phyloP scores from a whole-genome alignment of 2,329 filamentous ascomycete species.

The Aspergillus alliaceus region DNA sequence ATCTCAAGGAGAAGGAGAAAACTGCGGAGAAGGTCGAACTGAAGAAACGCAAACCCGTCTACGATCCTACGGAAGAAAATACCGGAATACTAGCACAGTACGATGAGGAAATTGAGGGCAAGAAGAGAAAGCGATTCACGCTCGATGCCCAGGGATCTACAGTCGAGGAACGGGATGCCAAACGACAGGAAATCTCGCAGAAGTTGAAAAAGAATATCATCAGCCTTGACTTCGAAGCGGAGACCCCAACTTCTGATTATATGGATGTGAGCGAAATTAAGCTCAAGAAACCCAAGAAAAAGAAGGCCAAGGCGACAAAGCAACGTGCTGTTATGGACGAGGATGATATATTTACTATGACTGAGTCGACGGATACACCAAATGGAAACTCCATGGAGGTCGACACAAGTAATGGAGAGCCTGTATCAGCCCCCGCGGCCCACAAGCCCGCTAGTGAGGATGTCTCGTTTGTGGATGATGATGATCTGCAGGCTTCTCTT shows the following conservation, averaged over 20 bases:
- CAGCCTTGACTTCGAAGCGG: constrained; percentile 68
- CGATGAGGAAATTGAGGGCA: constrained; percentile 90
- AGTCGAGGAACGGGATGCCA: constrained; percentile 62
- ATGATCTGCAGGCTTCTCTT: constrained; percentile 84
- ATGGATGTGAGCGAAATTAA: constrained; percentile 83
- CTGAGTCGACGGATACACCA: constrained; percentile 31
- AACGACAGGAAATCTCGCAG: constrained; percentile 54
- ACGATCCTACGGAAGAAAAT: constrained; percentile 76
- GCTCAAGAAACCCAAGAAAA: constrained; percentile 88
- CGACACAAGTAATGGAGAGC: constrained; percentile 56
- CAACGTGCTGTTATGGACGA: constrained; percentile 64
- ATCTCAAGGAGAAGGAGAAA: constrained; percentile 44
- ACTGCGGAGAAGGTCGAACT: constrained; percentile 69
- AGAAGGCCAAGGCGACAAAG: constrained; percentile 73
- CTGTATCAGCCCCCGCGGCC: constrained; percentile 35
- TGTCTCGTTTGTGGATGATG: constrained; percentile 79
- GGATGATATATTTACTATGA: constrained; percentile 53
- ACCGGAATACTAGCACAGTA: constrained; percentile 81
- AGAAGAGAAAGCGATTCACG: constrained; percentile 85
- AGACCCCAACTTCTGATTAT: constrained; percentile 79
- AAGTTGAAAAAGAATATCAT: constrained; percentile 68
- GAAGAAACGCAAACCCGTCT: constrained; percentile 87
- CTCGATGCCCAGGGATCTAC: constrained; percentile 75
- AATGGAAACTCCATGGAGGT: constrained; percentile 70
- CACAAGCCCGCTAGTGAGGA: constrained; percentile 68